These are phyloP conservation scores for Puccinia triticina DNA, from an alignment of 1,284 basidiomycete species.

Conservation along the genomic window DNA sequence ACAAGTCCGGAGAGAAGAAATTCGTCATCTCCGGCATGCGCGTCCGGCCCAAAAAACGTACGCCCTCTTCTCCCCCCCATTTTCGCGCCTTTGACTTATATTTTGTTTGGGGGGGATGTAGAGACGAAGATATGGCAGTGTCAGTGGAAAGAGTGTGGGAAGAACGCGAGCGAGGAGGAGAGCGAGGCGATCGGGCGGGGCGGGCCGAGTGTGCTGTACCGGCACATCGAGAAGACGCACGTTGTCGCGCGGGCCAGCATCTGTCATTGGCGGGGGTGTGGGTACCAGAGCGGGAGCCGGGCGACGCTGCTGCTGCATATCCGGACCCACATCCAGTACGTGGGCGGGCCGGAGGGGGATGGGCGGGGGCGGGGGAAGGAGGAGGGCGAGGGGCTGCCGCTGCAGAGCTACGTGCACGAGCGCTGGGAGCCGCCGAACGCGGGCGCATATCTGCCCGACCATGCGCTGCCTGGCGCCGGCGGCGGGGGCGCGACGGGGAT, in stretches of 20 bases:
- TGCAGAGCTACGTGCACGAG: slow-evolving; percentile 12
- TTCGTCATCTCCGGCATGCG: slow-evolving; percentile 47
- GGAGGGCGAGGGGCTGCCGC: not conserved
- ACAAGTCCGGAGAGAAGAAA: slow-evolving; percentile 36
- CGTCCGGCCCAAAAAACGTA: slow-evolving; percentile 29
- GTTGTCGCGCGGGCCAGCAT: not conserved
- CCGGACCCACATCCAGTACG: slow-evolving; percentile 20
- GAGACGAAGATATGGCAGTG: slow-evolving; percentile 17
- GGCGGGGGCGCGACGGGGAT: slow-evolving; percentile 34
- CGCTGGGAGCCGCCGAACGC: slow-evolving; percentile 29
- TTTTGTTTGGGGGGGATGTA: not conserved
- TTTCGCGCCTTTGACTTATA: not conserved
- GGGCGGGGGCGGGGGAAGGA: not conserved
- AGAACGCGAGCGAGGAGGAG: not conserved
- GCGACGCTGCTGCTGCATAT: slow-evolving; percentile 18
- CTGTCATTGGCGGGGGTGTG: slow-evolving; percentile 39
- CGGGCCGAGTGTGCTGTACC: not conserved
- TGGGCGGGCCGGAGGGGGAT: not conserved
- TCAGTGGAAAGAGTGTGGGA: slow-evolving; percentile 45
- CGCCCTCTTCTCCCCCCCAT: not conserved
- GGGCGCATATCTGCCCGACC: not conserved
- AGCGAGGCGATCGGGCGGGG: not conserved
- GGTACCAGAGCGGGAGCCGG: not conserved
- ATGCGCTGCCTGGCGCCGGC: not conserved
- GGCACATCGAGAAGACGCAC: slow-evolving; percentile 27